phyloP scores from a whole-genome alignment of 768 basidiomycete species.

The Xerocomus brunneocitrinus region DNA sequence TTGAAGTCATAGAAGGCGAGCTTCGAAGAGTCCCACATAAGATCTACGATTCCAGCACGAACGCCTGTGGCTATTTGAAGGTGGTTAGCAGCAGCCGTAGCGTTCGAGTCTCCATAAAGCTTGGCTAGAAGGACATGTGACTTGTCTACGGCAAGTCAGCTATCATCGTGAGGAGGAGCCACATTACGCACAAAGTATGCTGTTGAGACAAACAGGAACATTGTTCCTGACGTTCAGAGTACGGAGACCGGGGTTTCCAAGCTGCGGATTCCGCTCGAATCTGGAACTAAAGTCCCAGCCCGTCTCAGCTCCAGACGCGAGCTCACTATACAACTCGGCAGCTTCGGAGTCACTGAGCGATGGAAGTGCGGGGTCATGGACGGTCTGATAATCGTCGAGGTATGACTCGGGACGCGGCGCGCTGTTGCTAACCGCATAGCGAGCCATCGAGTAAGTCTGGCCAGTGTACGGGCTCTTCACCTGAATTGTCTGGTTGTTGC shows the following conservation, averaged over 20 bases:
- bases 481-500: conserved; percentile 59
- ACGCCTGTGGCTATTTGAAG: conserved; percentile 51
- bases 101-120: conserved; percentile 52
- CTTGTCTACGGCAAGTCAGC: conserved; percentile 44
- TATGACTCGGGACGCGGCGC: conserved; percentile 91
- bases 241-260: conserved; percentile 53
- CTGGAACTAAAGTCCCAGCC: conserved; percentile 48
- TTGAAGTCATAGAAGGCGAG: conserved; percentile 94
- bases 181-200: conserved; percentile 65
- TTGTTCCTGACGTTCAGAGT: conserved; percentile 66
- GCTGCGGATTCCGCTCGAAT: conserved; percentile 35
- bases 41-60: conserved; percentile 72
- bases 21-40: conserved; percentile 78
- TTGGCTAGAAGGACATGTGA: conserved; percentile 55
- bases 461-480: conserved; percentile 71
- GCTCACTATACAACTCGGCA: conserved; percentile 73
- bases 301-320: conserved; percentile 85
- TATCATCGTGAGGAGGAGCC: background rate
- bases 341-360: conserved; percentile 57
- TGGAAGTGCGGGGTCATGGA: conserved; percentile 58
- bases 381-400: conserved; percentile 71
- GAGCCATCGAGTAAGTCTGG: conserved; percentile 59
- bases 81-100: conserved; percentile 45
- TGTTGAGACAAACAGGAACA: conserved; percentile 77
- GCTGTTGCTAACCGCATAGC: conserved; percentile 73